phyloP scores from a whole-genome alignment of 2,329 filamentous ascomycete species.

The Beauveria brongniartii region DNA sequence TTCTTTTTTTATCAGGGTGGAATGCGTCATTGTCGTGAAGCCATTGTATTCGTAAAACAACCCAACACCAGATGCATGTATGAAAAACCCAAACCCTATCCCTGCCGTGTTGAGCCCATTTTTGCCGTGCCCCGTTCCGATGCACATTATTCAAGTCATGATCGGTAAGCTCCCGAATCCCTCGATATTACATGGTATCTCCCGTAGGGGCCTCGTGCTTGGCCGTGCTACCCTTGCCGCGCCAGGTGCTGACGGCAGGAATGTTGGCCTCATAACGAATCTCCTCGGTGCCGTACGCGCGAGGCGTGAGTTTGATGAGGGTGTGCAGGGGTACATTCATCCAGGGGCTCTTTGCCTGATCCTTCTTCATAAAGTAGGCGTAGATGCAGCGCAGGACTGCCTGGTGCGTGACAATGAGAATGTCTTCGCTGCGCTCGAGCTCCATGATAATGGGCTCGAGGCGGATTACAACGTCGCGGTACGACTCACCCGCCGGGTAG shows the following conservation, averaged over 20 bases:
- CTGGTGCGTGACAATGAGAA: conserved; percentile 96
- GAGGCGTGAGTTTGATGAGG: conserved; percentile 90
- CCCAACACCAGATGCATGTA: conserved; percentile 6
- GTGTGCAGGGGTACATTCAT: conserved; percentile 97
- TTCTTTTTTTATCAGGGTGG: background rate
- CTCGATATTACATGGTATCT: conserved; percentile 22
- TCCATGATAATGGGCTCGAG: conserved; percentile 99
- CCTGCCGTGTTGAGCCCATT: background rate
- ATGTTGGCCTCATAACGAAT: conserved; percentile 84
- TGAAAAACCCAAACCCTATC: background rate
- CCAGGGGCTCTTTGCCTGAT: conserved; percentile 89
- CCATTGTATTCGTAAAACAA: background rate
- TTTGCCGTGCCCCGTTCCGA: background rate
- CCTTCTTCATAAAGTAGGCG: conserved; percentile 97
- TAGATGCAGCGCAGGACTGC: conserved; percentile 96
- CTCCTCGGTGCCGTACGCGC: conserved; percentile 89
- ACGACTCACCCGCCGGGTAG: conserved; percentile 90
- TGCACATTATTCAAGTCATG: background rate
- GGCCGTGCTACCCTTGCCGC: conserved; percentile 85
- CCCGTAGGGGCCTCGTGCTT: conserved; percentile 65
- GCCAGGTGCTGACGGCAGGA: conserved; percentile 91
- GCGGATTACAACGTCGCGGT: conserved; percentile 94
- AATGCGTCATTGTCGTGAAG: background rate
- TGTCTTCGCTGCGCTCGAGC: conserved; percentile 89
- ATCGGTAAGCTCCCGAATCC: too few relatives aligned